Evolutionary conservation across 75 land plant species (phyloP).

Genomic region (Pinus albicaulis): DNA sequence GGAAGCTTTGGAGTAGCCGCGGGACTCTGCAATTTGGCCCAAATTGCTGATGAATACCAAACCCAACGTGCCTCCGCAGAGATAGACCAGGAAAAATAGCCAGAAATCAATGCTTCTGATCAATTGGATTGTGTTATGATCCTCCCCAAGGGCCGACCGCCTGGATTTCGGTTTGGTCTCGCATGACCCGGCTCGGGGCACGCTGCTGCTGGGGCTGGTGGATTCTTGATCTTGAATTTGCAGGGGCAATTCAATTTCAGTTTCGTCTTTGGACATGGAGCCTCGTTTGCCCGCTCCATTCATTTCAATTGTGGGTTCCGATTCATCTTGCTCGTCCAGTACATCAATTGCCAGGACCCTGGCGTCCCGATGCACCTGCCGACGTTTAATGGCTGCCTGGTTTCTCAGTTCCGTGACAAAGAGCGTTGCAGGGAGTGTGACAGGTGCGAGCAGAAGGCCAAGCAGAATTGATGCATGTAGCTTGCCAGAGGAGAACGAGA

Average conservation of each 20-base stretch:
- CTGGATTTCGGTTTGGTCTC: no score
- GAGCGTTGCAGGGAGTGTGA: slow-evolving; percentile 18
- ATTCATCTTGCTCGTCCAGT: neutral
- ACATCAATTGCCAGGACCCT: neutral
- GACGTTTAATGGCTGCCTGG: neutral
- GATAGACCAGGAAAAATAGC: slow-evolving; percentile 62
- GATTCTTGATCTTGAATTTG: no score
- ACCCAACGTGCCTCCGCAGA: slow-evolving; percentile 66
- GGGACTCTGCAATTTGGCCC: slow-evolving; percentile 83
- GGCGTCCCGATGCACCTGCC: slow-evolving; percentile 13
- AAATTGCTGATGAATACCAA: slow-evolving; percentile 73
- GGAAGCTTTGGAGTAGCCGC: slow-evolving; percentile 45
- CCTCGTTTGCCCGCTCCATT: neutral
- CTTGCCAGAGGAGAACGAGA: slow-evolving; percentile 4
- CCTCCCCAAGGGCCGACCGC: slow-evolving; percentile 4
- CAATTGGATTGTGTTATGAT: slow-evolving; percentile 38
- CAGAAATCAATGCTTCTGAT: slow-evolving; percentile 67
- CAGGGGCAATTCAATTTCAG: neutral
- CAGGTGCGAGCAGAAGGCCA: slow-evolving; percentile 20
- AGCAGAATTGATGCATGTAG: slow-evolving; percentile 10
- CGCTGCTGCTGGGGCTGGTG: no score
- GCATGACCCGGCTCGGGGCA: no score
- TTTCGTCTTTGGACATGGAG: neutral
- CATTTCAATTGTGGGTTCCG: neutral
- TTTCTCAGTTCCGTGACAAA: slow-evolving; percentile 6